These are phyloP conservation scores for Apostasia shenzhenica DNA, from an alignment of 106 monocot species.

Conservation along the genomic window DNA sequence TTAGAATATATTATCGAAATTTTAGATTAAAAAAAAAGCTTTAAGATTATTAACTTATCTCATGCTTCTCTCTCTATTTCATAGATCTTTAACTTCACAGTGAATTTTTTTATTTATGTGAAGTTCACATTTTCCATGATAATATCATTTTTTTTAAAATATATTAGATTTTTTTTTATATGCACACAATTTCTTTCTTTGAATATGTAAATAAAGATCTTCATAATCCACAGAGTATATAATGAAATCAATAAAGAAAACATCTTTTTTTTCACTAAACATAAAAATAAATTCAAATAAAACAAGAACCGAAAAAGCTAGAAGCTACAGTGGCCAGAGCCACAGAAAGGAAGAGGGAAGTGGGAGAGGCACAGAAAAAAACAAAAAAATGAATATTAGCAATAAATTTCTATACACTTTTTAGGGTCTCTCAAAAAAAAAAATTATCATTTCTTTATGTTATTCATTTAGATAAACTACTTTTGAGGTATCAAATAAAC, in stretches of 20 bases:
- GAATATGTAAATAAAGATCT: background rate
- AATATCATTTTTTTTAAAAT: no score
- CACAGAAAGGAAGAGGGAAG: background rate
- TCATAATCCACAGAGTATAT: background rate
- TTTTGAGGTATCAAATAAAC: background rate
- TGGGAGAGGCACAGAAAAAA: constrained; percentile 3
- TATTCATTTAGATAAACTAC: no score
- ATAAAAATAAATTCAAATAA: background rate
- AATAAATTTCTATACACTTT: background rate
- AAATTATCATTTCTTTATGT: no score
- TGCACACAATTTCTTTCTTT: background rate
- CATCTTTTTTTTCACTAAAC: background rate
- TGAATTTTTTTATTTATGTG: background rate
- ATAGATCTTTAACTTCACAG: no score
- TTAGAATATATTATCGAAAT: no score
- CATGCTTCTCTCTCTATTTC: background rate
- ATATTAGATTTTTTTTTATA: background rate
- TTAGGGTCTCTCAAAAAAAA: no score
- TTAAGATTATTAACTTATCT: no score
- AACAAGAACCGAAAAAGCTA: constrained; percentile 10
- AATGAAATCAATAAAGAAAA: background rate
- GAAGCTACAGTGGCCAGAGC: constrained; percentile 4
- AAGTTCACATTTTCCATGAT: background rate
- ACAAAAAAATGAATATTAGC: background rate
- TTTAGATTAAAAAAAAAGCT: no score